Conservation (phyloP, 106 monocot genomes). For the Gastrodia elata region DNA sequence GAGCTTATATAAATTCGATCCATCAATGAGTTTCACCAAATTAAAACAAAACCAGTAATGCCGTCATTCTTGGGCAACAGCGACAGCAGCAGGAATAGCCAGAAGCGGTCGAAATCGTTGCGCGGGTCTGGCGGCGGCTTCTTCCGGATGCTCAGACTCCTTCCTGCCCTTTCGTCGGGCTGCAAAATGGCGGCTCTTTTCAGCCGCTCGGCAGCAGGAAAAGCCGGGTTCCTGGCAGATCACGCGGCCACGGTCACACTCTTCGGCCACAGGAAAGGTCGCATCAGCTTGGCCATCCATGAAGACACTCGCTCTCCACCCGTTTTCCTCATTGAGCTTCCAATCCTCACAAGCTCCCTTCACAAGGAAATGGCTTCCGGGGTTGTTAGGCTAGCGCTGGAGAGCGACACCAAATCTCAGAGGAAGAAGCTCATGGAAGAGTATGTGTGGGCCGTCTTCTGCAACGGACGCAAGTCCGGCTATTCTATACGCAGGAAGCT, state of each 20-base stretch:
- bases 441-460: conserved; percentile 63
- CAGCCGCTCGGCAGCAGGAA: conserved; percentile 21
- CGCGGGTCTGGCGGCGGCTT: conserved; percentile 10
- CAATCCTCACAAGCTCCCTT: conserved; percentile 42
- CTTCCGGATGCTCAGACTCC: conserved; percentile 59
- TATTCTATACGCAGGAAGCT: conserved; percentile 50
- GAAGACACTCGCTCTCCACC: conserved; percentile 52
- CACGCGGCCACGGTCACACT: conserved; percentile 48
- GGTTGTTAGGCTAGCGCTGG: conserved; percentile 43
- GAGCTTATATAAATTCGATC: no score
- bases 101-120: not conserved
- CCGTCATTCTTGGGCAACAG: no score
- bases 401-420: conserved; percentile 55
- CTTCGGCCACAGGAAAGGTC: conserved; percentile 46
- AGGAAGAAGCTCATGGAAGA: conserved; percentile 54
- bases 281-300: conserved; percentile 46
- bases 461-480: conserved; percentile 62
- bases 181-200: conserved; percentile 69
- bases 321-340: conserved; percentile 65
- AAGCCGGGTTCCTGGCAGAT: conserved; percentile 37
- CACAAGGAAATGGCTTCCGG: conserved; percentile 65
- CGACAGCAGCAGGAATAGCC: no score
- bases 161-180: conserved; percentile 61
- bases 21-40: no score
- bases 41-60: no score